Evolutionary conservation across 192 early-diverging fungal genomes (phyloP).

Genomic region (Coemansia umbellata): DNA sequence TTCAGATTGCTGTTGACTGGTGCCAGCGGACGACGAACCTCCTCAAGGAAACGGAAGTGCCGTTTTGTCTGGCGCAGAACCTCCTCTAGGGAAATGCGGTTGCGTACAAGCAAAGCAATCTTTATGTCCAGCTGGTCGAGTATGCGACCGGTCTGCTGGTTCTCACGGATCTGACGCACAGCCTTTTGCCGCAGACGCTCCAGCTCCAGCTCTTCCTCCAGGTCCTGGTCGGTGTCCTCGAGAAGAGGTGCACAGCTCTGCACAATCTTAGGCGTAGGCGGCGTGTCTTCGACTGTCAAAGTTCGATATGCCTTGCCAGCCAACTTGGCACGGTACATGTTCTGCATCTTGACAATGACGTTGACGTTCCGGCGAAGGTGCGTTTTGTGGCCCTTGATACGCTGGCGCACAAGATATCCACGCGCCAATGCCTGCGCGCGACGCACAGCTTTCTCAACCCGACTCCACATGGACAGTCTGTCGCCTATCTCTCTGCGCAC

Average conservation of each 20-base stretch:
- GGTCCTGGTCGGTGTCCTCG: slow-evolving; percentile 86
- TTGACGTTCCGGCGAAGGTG: slow-evolving; percentile 64
- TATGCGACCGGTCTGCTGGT: slow-evolving; percentile 70
- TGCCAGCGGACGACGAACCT: slow-evolving; percentile 46
- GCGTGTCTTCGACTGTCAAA: slow-evolving; percentile 69
- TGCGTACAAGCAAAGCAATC: slow-evolving; percentile 93
- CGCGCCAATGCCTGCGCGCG: slow-evolving; percentile 63
- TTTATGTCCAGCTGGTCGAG: slow-evolving; percentile 92
- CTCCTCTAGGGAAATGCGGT: slow-evolving; percentile 94
- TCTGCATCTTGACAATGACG: slow-evolving; percentile 72
- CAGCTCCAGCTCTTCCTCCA: slow-evolving; percentile 87
- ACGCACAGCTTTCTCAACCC: slow-evolving; percentile 31
- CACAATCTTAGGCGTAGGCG: slow-evolving; percentile 76
- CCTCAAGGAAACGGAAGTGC: slow-evolving; percentile 49
- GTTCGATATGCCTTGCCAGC: slow-evolving; percentile 66
- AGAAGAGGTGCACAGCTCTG: slow-evolving; percentile 81
- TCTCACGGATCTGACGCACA: slow-evolving; percentile 85
- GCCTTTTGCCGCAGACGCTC: slow-evolving; percentile 85
- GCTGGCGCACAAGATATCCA: slow-evolving; percentile 60
- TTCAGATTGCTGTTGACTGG: slow-evolving; percentile 2
- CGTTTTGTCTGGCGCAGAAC: slow-evolving; percentile 62
- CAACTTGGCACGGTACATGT: slow-evolving; percentile 62
- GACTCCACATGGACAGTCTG: slow-evolving; percentile 27
- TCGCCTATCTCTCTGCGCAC: slow-evolving; percentile 39
- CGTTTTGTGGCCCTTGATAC: slow-evolving; percentile 54